Conservation (phyloP, 345 rosid genomes). For the Bruguiera parviflora region DNA sequence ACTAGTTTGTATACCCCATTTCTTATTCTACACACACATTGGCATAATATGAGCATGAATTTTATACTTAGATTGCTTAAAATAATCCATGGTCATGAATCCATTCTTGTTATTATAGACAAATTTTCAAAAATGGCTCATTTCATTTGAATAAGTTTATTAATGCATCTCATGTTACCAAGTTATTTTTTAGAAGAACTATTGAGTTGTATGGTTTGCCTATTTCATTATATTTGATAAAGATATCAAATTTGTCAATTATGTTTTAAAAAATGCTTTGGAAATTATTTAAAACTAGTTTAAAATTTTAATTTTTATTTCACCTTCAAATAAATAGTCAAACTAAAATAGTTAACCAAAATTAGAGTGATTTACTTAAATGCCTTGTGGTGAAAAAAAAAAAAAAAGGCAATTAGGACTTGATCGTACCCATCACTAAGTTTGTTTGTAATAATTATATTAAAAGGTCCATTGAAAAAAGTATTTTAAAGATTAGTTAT, state of each 20-base stretch:
- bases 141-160: background rate
- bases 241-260: background rate
- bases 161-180: background rate
- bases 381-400: no score
- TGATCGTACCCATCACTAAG: no score
- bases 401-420: no score
- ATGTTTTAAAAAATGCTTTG: background rate
- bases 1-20: background rate
- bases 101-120: background rate
- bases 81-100: background rate
- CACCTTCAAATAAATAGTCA: no score
- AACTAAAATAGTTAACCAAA: no score
- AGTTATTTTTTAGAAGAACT: background rate
- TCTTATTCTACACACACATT: background rate
- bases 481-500: no score
- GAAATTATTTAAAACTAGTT: no score
- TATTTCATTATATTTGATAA: background rate
- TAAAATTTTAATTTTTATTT: no score
- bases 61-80: background rate
- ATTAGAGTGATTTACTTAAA: no score
- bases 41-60: background rate
- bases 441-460: no score
- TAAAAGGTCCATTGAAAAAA: no score
- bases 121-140: background rate
- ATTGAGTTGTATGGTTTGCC: background rate